These are phyloP conservation scores for Teratosphaeria destructans DNA, from an alignment of 2,329 filamentous ascomycete species.

Conservation along the genomic window DNA sequence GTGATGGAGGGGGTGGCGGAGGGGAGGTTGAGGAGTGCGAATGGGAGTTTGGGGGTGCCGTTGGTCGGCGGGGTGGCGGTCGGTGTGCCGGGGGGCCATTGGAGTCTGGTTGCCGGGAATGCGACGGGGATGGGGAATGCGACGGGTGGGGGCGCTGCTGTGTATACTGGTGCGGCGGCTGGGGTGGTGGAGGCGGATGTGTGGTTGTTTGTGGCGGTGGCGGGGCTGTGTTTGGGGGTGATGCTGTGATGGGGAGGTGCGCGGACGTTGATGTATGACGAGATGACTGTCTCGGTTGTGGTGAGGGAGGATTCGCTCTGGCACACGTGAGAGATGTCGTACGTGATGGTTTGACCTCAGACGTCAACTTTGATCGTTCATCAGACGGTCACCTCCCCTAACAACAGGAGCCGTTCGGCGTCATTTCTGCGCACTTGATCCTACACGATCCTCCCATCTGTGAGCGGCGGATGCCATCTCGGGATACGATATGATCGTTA, in stretches of 20 bases:
- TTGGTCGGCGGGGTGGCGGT: slow-evolving; percentile 16
- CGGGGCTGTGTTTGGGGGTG: neutral
- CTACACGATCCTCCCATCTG: too few species aligned
- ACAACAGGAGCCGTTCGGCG: too few species aligned
- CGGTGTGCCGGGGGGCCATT: slow-evolving; percentile 17
- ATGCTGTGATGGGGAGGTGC: neutral
- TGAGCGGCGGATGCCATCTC: too few species aligned
- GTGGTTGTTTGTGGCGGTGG: neutral
- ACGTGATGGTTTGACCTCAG: too few species aligned
- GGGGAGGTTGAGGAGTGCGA: slow-evolving; percentile 29
- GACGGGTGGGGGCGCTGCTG: neutral
- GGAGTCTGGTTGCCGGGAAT: slow-evolving; percentile 11
- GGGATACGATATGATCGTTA: too few species aligned
- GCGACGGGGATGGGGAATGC: slow-evolving; percentile 2
- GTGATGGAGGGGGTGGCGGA: slow-evolving; percentile 28
- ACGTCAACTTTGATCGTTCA: too few species aligned
- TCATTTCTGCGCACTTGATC: too few species aligned
- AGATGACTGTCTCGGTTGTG: neutral
- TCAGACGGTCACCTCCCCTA: too few species aligned
- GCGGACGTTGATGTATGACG: too few species aligned
- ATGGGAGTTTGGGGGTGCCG: slow-evolving; percentile 11
- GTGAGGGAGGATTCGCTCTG: too few species aligned
- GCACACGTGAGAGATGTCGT: too few species aligned
- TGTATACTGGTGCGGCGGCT: neutral
- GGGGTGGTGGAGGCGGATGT: too few species aligned